Evolutionary conservation across 2,329 filamentous ascomycete genomes (phyloP).

Genomic region (Diaporthe sp.): DNA sequence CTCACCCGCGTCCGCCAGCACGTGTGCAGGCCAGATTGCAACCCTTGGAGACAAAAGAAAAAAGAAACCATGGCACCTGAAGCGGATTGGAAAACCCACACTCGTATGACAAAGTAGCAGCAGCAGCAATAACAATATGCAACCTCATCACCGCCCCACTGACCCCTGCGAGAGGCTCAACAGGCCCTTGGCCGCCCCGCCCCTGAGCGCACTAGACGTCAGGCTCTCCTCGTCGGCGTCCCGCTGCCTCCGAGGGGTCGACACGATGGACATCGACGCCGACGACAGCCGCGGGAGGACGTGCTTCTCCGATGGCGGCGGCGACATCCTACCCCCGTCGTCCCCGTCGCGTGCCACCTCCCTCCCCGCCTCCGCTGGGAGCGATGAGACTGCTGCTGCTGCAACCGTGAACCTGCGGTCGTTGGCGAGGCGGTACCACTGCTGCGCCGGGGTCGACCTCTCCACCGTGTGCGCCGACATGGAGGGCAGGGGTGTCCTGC

Average conservation of each 20-base stretch:
- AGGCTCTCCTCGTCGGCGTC: slow-evolving; percentile 49
- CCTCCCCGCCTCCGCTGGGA: neutral
- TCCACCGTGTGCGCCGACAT: slow-evolving; percentile 37
- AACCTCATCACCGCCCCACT: neutral
- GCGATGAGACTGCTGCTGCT: slow-evolving; percentile 24
- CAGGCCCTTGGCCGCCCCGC: slow-evolving; percentile 65
- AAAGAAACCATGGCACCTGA: neutral
- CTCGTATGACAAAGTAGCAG: neutral
- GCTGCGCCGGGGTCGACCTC: slow-evolving; percentile 37
- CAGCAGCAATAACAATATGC: neutral
- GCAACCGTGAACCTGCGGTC: slow-evolving; percentile 39
- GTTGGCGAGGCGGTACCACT: slow-evolving; percentile 37
- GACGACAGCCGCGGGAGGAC: slow-evolving; percentile 39
- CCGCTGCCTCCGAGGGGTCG: slow-evolving; percentile 41
- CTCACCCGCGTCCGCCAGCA: neutral
- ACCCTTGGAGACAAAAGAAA: neutral
- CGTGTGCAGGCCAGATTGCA: slow-evolving; percentile 3
- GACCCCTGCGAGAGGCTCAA: slow-evolving; percentile 55
- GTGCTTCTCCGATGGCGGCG: slow-evolving; percentile 42
- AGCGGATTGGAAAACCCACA: neutral
- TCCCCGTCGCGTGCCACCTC: slow-evolving; percentile 19
- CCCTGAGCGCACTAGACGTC: slow-evolving; percentile 61
- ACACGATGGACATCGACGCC: slow-evolving; percentile 12
- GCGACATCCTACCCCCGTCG: slow-evolving; percentile 27
- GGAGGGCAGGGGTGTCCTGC: slow-evolving; percentile 37